Evolutionary conservation across 75 land plant genomes (phyloP).

Genomic region (Larix kaempferi): DNA sequence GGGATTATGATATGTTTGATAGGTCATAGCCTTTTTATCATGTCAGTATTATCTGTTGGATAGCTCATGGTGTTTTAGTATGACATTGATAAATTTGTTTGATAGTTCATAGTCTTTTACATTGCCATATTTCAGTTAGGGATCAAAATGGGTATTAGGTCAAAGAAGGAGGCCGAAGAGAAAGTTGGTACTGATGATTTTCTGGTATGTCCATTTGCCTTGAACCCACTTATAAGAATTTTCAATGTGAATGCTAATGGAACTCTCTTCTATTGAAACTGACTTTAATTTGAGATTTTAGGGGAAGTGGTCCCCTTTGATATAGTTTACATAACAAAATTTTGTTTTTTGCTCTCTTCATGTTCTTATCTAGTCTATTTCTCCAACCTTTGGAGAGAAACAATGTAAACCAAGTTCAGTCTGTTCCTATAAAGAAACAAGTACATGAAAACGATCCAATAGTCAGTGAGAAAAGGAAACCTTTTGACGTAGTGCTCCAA

Average conservation of each 20-base stretch:
- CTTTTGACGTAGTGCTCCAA: too few relatives aligned
- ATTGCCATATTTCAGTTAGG: neutral
- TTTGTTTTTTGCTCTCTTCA: neutral
- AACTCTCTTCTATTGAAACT: neutral
- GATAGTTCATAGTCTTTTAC: neutral
- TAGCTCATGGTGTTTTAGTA: neutral
- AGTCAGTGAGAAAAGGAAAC: too few relatives aligned
- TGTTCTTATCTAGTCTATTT: neutral
- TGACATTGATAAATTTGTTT: neutral
- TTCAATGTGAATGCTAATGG: neutral
- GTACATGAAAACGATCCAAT: too few relatives aligned
- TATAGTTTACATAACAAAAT: neutral
- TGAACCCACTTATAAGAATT: neutral
- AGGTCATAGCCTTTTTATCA: neutral
- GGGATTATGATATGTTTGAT: neutral
- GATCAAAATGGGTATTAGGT: neutral
- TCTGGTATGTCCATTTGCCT: neutral
- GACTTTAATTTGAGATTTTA: neutral
- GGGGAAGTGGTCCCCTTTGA: neutral
- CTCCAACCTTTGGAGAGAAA: conserved; percentile 1
- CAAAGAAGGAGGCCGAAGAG: neutral
- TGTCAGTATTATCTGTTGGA: neutral
- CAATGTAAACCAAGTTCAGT: neutral
- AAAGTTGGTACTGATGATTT: neutral
- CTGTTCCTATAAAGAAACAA: neutral